Base-by-base conservation (phyloP, 2,329 filamentous ascomycete genomes). In the Aspergillus cejpii region DNA sequence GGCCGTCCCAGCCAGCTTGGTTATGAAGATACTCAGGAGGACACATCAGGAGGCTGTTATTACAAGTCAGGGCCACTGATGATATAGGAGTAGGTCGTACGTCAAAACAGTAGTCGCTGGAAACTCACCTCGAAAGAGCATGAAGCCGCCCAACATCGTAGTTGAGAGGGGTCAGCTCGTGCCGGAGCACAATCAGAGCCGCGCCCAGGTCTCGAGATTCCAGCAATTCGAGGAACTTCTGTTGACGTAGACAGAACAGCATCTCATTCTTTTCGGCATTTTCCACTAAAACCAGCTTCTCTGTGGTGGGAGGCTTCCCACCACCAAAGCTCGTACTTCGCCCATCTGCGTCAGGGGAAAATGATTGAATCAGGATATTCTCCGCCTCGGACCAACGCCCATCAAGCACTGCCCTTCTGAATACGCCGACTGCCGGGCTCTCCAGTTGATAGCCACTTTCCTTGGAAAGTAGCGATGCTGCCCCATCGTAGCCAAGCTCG, bases 201-300 rank as follows among this genome's bases (percentile, higher is more conserved):
- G 77, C 76, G 11, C 76, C 76, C 6, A 87, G 79, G 56, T 96
- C 83, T 54, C 81, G 75, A 57, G 76, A 74, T 64, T 97, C 90
- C 34, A 98, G 71, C 6, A 95, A 72, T 69, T 98, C 92, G 23
- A 98, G 74, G 58, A 91, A 98, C 65, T 97, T 97, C 64, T 98
- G 92, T 62, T 94, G 86, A 52, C 91, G 79, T 58, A 98, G 74
- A 73, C 83, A 83, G 65, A 97, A 96, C 37, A 84, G 78, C 85
- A 98, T 91, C 41, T 84, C 75, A 54, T 84, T 81, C 45, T 78
- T 77, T 57, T 95, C 84, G 5, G 87, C 84, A 19, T 80, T 83
- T 34, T 86, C 79, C 12, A 84, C 80, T 42, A 97, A 75, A 12
- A 87, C 79, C 43, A 98, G 71, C 1, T 84, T 87, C 52, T 79